phyloP scores from a whole-genome alignment of 148 eudicot genomes.

The Rhododendron williamsianum region DNA sequence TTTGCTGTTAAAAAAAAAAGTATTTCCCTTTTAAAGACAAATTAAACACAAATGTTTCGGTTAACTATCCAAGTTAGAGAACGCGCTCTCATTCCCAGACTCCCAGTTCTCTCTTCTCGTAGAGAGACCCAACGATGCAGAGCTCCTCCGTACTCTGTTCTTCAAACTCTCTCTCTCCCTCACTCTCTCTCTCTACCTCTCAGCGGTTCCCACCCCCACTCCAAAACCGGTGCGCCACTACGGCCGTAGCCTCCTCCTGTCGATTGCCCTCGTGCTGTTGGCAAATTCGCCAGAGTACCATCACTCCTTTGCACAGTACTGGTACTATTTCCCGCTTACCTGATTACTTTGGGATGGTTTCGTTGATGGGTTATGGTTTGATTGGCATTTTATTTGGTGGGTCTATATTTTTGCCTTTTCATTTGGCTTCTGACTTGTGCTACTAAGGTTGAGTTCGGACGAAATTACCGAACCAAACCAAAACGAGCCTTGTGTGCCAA shows the following conservation, averaged over 20 bases:
- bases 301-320: slow-evolving; percentile 23
- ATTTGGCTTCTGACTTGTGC: background rate
- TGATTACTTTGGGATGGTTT: background rate
- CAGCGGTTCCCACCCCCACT: slow-evolving; percentile 9
- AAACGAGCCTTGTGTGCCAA: no score
- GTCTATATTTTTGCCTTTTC: background rate
- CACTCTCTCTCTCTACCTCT: slow-evolving; percentile 12
- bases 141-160: slow-evolving; percentile 30
- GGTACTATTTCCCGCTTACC: slow-evolving; percentile 14
- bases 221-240: background rate
- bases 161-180: slow-evolving; percentile 22
- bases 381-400: background rate
- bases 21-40: no score
- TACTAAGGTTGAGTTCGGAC: background rate
- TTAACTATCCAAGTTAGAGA: background rate
- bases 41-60: no score
- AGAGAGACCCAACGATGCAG: slow-evolving; percentile 13
- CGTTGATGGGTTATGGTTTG: background rate
- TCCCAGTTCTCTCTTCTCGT: background rate
- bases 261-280: slow-evolving; percentile 8
- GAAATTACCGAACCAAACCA: no score
- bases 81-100: background rate
- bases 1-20: no score
- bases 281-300: slow-evolving; percentile 14
- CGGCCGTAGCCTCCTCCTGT: background rate